phyloP scores from a whole-genome alignment of 805 yeast species.

The Kodamaea restingae region DNA sequence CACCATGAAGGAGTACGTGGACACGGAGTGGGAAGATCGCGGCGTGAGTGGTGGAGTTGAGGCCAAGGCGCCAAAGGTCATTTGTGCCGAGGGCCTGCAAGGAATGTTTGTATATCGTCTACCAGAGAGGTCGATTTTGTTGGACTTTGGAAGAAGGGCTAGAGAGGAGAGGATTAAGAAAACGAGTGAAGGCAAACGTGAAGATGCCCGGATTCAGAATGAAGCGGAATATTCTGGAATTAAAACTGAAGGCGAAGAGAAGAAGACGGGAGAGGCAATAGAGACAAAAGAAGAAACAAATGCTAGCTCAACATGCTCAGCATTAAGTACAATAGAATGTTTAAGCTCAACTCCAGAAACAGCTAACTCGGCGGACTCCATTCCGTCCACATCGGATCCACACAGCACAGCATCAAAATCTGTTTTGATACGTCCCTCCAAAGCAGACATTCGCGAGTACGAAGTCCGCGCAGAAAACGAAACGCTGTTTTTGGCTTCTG shows the following conservation, averaged over 20 bases:
- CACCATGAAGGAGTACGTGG: slow-evolving; percentile 1
- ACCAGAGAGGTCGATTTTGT: slow-evolving; percentile 62
- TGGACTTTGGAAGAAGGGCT: slow-evolving; percentile 60
- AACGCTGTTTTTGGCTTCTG: slow-evolving; percentile 19
- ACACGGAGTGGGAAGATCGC: slow-evolving; percentile 1
- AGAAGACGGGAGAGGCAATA: not conserved
- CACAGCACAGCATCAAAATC: too few species aligned
- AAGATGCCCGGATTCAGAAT: slow-evolving; percentile 27
- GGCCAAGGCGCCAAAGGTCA: slow-evolving; percentile 17
- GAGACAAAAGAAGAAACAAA: not conserved
- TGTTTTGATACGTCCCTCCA: slow-evolving; percentile 10
- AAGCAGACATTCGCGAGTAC: slow-evolving; percentile 13
- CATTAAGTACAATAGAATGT: not conserved
- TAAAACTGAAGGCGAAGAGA: too few species aligned
- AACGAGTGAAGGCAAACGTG: slow-evolving; percentile 20
- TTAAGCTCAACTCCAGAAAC: not conserved
- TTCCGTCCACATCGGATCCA: too few species aligned
- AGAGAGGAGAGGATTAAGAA: not conserved
- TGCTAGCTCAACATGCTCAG: not conserved
- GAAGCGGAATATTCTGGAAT: too few species aligned
- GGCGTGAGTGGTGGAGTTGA: slow-evolving; percentile 18
- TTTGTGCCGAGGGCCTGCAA: slow-evolving; percentile 17
- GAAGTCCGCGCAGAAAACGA: slow-evolving; percentile 17
- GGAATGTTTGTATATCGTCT: slow-evolving; percentile 53
- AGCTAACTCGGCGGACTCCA: not conserved